Evolutionary conservation across 2,329 filamentous ascomycete genomes (phyloP), one percentile per base, ranked within the genome.

Genomic region (Pseudogymnoascus sp.): DNA sequence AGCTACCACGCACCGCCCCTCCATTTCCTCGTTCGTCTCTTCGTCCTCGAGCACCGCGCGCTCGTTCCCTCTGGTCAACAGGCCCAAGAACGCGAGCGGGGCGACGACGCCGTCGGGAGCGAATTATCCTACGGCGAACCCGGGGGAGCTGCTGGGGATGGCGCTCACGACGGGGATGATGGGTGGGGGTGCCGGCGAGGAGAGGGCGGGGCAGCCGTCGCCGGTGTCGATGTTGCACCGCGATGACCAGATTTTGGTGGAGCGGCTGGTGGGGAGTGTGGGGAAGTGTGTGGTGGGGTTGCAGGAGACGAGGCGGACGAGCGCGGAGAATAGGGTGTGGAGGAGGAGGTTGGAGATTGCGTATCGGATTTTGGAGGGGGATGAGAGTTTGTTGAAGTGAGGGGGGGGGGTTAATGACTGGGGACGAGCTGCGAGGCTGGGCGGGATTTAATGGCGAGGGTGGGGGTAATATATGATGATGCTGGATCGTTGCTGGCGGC

Each of bases 321-420:
- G 80, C 69, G 76, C 83, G 65, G 83, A 90, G 68, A 82, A 81
- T 60, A 80, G 86, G 63, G 79, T 87, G 65, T 86, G 89, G 74
- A 80, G 91, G 65, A 79, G 88, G 67, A 82, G 89, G 68, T 81
- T 96, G 61, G 90, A 96, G 68, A 84, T 86, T 62, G 92, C 91
- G 4, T 85, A 87, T 65, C 81, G 84, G 62, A 82, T 90, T 3
- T 78, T 96, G 31, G 90, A 93, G 68, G 90, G 90, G 4, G 77
- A 86, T 65, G 82, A 87, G 67, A 80, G 79, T 57, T 69, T 62
- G 65, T 66, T 63, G 60, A 57, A 31, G 57, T 60, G 31, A 40
- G 15, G 3, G 50, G 23, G 5, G 0, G 28, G 6, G 28, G 9
- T 15, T 62, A 38, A 60, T 35, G 57, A 60, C 44, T 28, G 8